phyloP scores from a whole-genome alignment of 495 filamentous ascomycete species.

The Penicillium dipodomyicola region DNA sequence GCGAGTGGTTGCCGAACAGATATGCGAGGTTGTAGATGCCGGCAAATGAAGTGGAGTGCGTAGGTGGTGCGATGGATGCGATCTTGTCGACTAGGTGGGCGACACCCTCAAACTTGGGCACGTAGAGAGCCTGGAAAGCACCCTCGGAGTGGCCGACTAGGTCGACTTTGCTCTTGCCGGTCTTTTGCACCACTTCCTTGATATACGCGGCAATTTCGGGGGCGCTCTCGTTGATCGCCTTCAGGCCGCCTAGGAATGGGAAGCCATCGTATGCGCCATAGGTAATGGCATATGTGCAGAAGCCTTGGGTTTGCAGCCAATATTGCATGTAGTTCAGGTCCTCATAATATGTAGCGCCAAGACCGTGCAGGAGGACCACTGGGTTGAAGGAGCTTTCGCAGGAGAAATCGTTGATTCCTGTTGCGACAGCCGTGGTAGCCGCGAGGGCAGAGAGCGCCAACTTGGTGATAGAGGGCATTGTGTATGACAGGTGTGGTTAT shows the following conservation, averaged over 20 bases:
- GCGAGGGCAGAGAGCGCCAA: conserved; percentile 17
- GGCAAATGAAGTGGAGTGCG: conserved; percentile 48
- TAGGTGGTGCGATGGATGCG: conserved; percentile 51
- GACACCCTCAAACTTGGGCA: conserved; percentile 51
- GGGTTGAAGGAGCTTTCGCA: conserved; percentile 44
- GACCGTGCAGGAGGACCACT: conserved; percentile 52
- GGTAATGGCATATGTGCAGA: conserved; percentile 52
- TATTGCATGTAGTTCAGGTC: conserved; percentile 52
- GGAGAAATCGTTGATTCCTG: conserved; percentile 41
- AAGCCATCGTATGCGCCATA: conserved; percentile 51
- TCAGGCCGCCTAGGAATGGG: conserved; percentile 47
- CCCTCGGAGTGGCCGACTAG: conserved; percentile 57
- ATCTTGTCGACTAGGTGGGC: conserved; percentile 44
- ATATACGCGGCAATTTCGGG: conserved; percentile 51
- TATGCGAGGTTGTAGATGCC: conserved; percentile 48
- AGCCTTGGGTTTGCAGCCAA: conserved; percentile 49
- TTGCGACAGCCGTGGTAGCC: conserved; percentile 21
- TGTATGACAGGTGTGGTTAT: neutral
- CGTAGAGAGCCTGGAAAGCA: conserved; percentile 51
- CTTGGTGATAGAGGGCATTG: conserved; percentile 22
- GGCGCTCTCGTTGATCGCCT: conserved; percentile 45
- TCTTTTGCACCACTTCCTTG: conserved; percentile 38
- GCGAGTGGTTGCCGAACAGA: conserved; percentile 37
- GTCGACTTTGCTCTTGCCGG: conserved; percentile 46
- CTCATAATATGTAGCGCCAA: conserved; percentile 50